Conservation (phyloP, 129 eudicot species). For the Saposhnikovia divaricata region DNA sequence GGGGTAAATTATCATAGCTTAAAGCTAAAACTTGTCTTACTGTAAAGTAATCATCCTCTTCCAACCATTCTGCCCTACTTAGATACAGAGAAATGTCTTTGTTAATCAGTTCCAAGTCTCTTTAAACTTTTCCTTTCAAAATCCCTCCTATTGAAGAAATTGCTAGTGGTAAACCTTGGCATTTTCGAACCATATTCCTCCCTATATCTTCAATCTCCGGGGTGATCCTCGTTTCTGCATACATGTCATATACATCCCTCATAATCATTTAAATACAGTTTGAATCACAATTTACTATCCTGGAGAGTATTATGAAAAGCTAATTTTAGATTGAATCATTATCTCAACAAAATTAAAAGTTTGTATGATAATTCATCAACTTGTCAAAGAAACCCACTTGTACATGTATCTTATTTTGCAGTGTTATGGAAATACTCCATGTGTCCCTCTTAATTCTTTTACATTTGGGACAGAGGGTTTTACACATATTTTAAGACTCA, state of each 20-base stretch:
- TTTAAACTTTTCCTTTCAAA: background rate
- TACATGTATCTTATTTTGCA: too few relatives aligned
- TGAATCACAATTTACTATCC: background rate
- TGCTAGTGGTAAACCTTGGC: background rate
- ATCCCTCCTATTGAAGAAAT: background rate
- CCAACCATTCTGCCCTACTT: too few relatives aligned
- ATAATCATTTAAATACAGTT: background rate
- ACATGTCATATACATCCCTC: background rate
- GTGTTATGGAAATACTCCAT: too few relatives aligned
- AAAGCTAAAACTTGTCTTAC: background rate
- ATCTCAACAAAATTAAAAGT: too few relatives aligned
- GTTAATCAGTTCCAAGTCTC: background rate
- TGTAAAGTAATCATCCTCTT: background rate
- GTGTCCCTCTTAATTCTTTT: too few relatives aligned
- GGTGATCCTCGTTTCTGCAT: background rate
- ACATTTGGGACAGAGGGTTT: too few relatives aligned
- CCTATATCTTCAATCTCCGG: background rate
- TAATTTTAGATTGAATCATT: background rate
- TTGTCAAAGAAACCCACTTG: too few relatives aligned
- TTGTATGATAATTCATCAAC: too few relatives aligned
- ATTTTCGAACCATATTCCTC: background rate
- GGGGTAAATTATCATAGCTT: background rate
- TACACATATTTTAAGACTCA: too few relatives aligned
- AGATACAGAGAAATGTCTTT: too few relatives aligned
- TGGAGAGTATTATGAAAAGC: background rate